Conservation (phyloP, 495 filamentous ascomycete genomes). For the Astrothelium macrocarpum region DNA sequence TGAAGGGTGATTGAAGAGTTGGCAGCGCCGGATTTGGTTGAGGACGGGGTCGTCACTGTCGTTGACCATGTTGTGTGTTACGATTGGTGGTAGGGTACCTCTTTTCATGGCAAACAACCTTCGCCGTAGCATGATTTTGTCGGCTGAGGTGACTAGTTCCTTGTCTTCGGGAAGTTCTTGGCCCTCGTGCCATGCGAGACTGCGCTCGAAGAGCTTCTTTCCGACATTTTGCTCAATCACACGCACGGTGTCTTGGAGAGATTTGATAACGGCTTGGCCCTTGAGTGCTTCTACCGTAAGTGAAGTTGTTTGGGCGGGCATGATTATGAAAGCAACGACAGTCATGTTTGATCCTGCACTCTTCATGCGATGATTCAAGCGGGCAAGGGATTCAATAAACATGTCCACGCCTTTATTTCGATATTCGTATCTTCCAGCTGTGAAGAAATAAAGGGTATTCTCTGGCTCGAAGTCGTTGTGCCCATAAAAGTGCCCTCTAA, state of each 20-base stretch:
- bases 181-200: slow-evolving; percentile 88
- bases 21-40: slow-evolving; percentile 90
- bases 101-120: slow-evolving; percentile 95
- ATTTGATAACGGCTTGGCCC: slow-evolving; percentile 95
- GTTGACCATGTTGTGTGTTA: slow-evolving; percentile 99
- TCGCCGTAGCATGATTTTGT: slow-evolving; percentile 85
- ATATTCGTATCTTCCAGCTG: slow-evolving; percentile 92
- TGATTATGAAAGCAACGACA: slow-evolving; percentile 97
- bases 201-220: slow-evolving; percentile 86
- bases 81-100: slow-evolving; percentile 78
- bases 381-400: slow-evolving; percentile 94
- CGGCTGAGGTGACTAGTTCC: slow-evolving; percentile 81
- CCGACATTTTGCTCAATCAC: slow-evolving; percentile 85
- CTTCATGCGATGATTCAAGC: slow-evolving; percentile 90
- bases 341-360: slow-evolving; percentile 76
- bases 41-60: slow-evolving; percentile 88
- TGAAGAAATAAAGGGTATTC: slow-evolving; percentile 98
- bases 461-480: slow-evolving; percentile 95
- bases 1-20: slow-evolving; percentile 89
- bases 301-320: slow-evolving; percentile 96
- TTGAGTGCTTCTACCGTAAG: slow-evolving; percentile 92
- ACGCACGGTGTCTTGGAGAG: slow-evolving; percentile 80
- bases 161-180: slow-evolving; percentile 89
- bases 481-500: slow-evolving; percentile 95
- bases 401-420: slow-evolving; percentile 98